These are phyloP conservation scores for Catunica adiposa DNA, from an alignment of 2,329 filamentous ascomycete species.

Conservation along the genomic window DNA sequence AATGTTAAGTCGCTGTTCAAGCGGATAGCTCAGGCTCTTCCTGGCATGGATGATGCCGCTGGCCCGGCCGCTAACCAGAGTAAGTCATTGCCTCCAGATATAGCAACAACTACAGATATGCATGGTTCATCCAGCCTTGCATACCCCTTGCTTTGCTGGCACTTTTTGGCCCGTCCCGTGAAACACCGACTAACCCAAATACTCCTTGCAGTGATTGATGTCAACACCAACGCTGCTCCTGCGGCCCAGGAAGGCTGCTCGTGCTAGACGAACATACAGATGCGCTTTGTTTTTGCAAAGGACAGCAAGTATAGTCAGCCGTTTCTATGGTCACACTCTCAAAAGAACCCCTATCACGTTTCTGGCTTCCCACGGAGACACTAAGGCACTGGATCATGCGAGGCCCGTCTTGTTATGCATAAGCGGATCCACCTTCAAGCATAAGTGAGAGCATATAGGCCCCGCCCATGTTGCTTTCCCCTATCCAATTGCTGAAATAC, in stretches of 20 bases:
- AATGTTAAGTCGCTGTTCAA: conserved; percentile 97
- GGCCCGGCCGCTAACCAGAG: conserved; percentile 60
- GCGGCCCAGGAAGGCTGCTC: conserved; percentile 58
- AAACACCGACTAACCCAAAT: conserved; percentile 17
- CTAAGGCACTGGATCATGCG: conserved; percentile 2
- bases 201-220: conserved; percentile 59
- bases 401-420: not conserved
- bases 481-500: not conserved
- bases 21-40: conserved; percentile 92
- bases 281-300: conserved; percentile 4
- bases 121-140: not conserved
- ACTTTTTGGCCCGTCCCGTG: conserved; percentile 5
- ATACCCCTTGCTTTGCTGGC: conserved; percentile 1
- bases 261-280: conserved; percentile 29
- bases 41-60: conserved; percentile 84
- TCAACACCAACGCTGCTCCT: conserved; percentile 62
- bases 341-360: not conserved
- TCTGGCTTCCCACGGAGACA: not conserved
- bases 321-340: not conserved
- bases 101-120: not conserved
- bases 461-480: not conserved
- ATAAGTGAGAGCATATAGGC: not conserved
- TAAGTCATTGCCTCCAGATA: conserved; percentile 30
- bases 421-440: not conserved
- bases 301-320: not conserved